Base-by-base conservation (phyloP, 345 rosid species). In the Euphorbia pulcherrima region DNA sequence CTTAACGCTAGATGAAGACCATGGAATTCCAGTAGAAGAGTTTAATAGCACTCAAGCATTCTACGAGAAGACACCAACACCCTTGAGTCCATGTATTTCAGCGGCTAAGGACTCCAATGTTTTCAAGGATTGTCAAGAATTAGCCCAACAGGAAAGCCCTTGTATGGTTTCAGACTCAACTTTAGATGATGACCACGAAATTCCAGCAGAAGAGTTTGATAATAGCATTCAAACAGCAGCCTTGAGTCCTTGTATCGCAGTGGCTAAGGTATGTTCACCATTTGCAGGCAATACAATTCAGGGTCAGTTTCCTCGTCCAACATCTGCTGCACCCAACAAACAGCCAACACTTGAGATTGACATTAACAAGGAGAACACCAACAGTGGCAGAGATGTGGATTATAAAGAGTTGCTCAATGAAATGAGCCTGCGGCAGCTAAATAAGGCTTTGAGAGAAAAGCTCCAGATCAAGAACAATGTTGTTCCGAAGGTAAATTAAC, bases 371-470 rank as follows among this genome's bases (percentile, higher is more conserved):
- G 88, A 86, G 72, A 79, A 83, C 71, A 41, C 71, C 33, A 62
- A 67, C 59, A 54, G 69, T 51, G 74, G 39, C n/a, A 64, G 27
- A 48, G 59, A 74, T 11, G 39, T 59, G 35, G 82, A 74, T 65
- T 79, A 75, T 23, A 63, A 51, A 50, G 41, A 51, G 21, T 68
- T 78, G 21, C 67, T 78, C 27, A 64, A 67, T 24, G 75, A 54
- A 0, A 47, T 47, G 64, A 89, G 96, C 68, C 23, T 81, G 27
- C 85, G 90, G 74, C 35, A 69, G 65, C 77, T 89, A 64, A 73
- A 28, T 30, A 87, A 82, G 83, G 40, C 68, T 83, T 46, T 82
- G 59, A 77, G 71, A 64, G 69, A 84, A 14, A 44, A 61, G 13
- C 80, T 84, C 13, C 10, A 65, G 55, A 58, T 63, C 53, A 71